Percentiles rank a stretch among this genome's conserved stretches.
Evolutionary conservation across 2,329 filamentous ascomycete genomes (phyloP).

Genomic region (Tympanopsis confertula): DNA sequence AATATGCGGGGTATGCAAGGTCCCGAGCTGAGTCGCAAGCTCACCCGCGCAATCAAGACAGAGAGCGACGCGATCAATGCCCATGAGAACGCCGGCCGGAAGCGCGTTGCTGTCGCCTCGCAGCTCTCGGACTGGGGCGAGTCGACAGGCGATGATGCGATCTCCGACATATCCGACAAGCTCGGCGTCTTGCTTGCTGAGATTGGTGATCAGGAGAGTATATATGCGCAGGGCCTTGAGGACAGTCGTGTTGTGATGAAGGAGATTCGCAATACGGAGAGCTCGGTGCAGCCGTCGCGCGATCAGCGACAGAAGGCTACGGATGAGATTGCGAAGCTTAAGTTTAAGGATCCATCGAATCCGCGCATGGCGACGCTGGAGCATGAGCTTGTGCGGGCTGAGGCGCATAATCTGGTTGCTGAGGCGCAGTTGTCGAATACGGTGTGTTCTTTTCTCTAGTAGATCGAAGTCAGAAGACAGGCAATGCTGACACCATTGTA

Average conservation of each 20-base stretch:
- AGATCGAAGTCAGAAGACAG: no score
- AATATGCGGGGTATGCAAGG: not conserved
- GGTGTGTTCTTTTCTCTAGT: conserved; percentile 33
- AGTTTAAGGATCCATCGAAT: conserved; percentile 60
- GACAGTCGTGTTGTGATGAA: conserved; percentile 57
- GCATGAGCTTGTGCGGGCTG: conserved; percentile 63
- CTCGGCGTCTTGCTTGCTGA: conserved; percentile 62
- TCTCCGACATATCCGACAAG: conserved; percentile 64
- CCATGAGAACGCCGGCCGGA: conserved; percentile 55
- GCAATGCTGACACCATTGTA: not conserved
- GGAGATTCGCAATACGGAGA: conserved; percentile 63
- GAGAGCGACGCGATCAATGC: conserved; percentile 59
- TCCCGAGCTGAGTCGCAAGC: conserved; percentile 57
- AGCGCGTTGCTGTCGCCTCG: conserved; percentile 54
- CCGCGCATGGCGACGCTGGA: conserved; percentile 55
- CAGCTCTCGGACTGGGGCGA: conserved; percentile 69
- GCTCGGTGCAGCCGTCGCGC: conserved; percentile 58
- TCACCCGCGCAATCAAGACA: conserved; percentile 62
- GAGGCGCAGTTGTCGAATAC: conserved; percentile 68
- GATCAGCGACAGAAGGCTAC: conserved; percentile 59
- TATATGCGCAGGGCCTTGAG: conserved; percentile 56
- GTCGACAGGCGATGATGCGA: conserved; percentile 53
- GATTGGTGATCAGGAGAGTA: conserved; percentile 61
- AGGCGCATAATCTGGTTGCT: conserved; percentile 63
- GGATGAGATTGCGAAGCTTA: conserved; percentile 63